Percentiles rank a stretch among this genome's conserved stretches.
Conservation (phyloP, 169 alveolate species). For the Plasmodium gaboni region DNA sequence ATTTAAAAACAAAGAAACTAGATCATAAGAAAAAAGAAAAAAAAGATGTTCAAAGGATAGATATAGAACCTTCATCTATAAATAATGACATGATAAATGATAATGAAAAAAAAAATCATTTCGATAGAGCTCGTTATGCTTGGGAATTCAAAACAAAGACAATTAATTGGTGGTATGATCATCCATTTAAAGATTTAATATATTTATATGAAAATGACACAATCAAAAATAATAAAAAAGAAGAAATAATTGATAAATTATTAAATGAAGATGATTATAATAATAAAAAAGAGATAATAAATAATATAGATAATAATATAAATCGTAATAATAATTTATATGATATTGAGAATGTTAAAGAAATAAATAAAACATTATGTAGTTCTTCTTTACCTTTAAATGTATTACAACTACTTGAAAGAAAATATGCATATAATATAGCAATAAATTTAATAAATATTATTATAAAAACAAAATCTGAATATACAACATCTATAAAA, state of each 20-base stretch:
- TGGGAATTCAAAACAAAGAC: slow-evolving; percentile 65
- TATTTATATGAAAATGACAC: slow-evolving; percentile 17
- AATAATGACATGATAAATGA: not conserved
- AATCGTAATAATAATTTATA: slow-evolving; percentile 15
- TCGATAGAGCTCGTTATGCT: slow-evolving; percentile 24
- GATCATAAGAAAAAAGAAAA: not conserved
- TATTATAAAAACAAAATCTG: slow-evolving; percentile 57
- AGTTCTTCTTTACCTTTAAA: slow-evolving; percentile 14
- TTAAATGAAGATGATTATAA: slow-evolving; percentile 14
- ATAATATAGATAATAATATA: too few relatives aligned
- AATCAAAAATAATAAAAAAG: not conserved
- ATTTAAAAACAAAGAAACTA: not conserved
- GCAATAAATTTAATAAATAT: slow-evolving; percentile 39
- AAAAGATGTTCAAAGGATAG: not conserved
- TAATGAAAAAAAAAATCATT: not conserved
- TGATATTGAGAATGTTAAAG: slow-evolving; percentile 31
- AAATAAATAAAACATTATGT: slow-evolving; percentile 36
- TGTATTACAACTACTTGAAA: slow-evolving; percentile 43
- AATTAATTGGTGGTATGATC: slow-evolving; percentile 70
- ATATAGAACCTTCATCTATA: not conserved
- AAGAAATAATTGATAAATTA: slow-evolving; percentile 13
- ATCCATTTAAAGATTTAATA: slow-evolving; percentile 46
- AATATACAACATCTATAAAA: slow-evolving; percentile 26
- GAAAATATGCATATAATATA: slow-evolving; percentile 54
- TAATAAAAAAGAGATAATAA: too few relatives aligned